Conservation (phyloP, 208 protist species). For the Leishmania gerbilli region DNA sequence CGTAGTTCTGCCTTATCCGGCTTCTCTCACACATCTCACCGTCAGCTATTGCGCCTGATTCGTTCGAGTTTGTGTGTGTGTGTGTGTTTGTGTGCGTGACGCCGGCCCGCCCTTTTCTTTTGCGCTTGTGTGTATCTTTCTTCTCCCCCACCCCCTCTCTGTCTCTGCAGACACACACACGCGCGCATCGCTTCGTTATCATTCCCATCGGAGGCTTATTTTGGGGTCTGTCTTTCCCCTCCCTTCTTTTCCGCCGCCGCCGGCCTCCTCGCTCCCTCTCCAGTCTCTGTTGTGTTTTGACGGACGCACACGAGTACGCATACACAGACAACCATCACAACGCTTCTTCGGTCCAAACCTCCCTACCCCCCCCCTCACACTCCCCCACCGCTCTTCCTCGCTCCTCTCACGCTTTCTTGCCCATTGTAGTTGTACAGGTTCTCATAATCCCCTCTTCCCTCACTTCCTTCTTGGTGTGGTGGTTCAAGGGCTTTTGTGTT, state of each 20-base stretch:
- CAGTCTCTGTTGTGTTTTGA: neutral
- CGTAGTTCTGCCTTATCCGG: neutral
- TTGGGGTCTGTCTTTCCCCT: too few species aligned
- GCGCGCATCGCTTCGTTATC: neutral
- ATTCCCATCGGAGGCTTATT: neutral
- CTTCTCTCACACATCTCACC: neutral
- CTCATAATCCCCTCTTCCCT: neutral
- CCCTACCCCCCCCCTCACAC: neutral
- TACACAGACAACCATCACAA: neutral
- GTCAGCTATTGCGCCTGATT: neutral
- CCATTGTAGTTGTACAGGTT: slow-evolving; percentile 2
- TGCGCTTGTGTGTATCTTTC: neutral
- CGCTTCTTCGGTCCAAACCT: neutral
- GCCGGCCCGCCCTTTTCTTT: neutral
- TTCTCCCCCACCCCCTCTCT: too few species aligned
- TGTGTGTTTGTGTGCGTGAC: neutral
- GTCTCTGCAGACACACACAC: neutral
- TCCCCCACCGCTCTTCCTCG: neutral
- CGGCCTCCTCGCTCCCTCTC: neutral
- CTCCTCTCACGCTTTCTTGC: neutral
- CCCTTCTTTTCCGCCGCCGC: neutral
- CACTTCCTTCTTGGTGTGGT: neutral
- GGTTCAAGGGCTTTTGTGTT: neutral
- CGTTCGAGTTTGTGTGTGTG: neutral
- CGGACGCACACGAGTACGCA: neutral